Percentiles rank a stretch among this genome's conserved stretches.
Conservation (phyloP, 192 early-diverging fungal genomes). For the Helicostylum pulchrum region DNA sequence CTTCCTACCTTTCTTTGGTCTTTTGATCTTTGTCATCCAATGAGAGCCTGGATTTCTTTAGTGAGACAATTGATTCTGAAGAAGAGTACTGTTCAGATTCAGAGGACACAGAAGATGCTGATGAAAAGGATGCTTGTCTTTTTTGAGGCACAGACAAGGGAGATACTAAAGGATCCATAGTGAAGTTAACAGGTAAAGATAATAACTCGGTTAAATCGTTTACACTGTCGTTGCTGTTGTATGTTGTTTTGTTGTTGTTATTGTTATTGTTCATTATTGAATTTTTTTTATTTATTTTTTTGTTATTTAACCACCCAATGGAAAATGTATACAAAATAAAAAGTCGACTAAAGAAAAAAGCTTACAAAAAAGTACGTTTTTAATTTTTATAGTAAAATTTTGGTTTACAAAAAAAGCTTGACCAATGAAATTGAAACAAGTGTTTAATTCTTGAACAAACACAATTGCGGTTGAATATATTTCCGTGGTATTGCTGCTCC, state of each 20-base stretch:
- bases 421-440: constrained; percentile 18
- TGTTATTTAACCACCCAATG: constrained; percentile 39
- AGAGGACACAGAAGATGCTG: neutral
- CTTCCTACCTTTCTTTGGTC: constrained; percentile 30
- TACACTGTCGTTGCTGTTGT: neutral
- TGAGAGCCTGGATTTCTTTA: constrained; percentile 18
- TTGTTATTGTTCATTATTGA: neutral
- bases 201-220: constrained; percentile 19
- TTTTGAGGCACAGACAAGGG: neutral
- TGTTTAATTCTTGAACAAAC: constrained; percentile 1
- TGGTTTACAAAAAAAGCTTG: neutral
- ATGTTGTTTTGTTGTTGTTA: neutral
- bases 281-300: too few relatives aligned
- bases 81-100: neutral
- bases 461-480: neutral
- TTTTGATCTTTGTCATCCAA: constrained; percentile 34
- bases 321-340: constrained; percentile 17
- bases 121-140: constrained; percentile 1
- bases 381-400: neutral
- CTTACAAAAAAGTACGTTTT: neutral
- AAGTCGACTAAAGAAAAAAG: constrained; percentile 18
- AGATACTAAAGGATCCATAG: constrained; percentile 21
- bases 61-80: neutral
- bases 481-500: too few relatives aligned
- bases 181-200: constrained; percentile 22